These are phyloP conservation scores for Pseudogymnoascus sp. DNA, from an alignment of 2,329 filamentous ascomycete species.

Conservation along the genomic window DNA sequence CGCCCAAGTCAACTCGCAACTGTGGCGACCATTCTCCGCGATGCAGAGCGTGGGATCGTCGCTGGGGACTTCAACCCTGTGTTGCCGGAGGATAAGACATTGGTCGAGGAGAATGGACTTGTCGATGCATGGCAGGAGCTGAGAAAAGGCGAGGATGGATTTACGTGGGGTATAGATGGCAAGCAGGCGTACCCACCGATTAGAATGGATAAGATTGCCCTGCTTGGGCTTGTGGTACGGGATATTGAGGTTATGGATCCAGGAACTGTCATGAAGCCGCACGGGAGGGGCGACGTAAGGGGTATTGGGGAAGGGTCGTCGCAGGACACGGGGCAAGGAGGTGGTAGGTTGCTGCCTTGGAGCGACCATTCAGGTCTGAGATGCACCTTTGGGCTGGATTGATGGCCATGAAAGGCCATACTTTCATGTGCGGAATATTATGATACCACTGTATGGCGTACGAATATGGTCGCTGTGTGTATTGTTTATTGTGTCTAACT, in stretches of 20 bases:
- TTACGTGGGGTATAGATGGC: slow-evolving; percentile 33
- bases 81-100: slow-evolving; percentile 27
- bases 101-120: slow-evolving; percentile 28
- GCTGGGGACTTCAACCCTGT: slow-evolving; percentile 36
- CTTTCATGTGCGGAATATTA: not conserved
- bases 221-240: slow-evolving; percentile 22
- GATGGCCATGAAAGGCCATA: not conserved
- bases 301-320: no score
- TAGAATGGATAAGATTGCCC: slow-evolving; percentile 32
- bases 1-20: slow-evolving; percentile 28
- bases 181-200: slow-evolving; percentile 26
- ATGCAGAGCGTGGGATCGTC: slow-evolving; percentile 27
- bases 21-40: slow-evolving; percentile 22
- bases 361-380: slow-evolving; percentile 14
- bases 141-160: slow-evolving; percentile 25
- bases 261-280: slow-evolving; percentile 4
- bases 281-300: no score
- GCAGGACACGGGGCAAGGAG: not conserved
- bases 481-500: not conserved
- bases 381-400: slow-evolving; percentile 11
- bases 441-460: not conserved
- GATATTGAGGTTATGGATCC: slow-evolving; percentile 21
- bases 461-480: not conserved
- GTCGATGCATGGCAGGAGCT: slow-evolving; percentile 30
- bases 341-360: slow-evolving; percentile 7